Evolutionary conservation across 2,329 filamentous ascomycete species (phyloP).

Genomic region (Xylariaceae sp.): DNA sequence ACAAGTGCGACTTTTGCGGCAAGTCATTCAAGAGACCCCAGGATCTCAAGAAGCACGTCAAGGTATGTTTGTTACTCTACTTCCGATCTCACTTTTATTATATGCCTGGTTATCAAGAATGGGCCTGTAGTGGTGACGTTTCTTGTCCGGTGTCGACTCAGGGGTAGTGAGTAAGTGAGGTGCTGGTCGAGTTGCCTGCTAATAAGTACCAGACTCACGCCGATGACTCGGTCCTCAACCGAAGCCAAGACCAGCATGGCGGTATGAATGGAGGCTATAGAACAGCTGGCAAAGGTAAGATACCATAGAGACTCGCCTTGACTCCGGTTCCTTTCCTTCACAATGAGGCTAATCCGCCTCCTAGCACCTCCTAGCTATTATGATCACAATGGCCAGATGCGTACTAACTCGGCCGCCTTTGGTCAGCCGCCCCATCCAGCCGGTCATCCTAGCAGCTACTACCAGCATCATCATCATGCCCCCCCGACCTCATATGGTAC

Average conservation of each 20-base stretch:
- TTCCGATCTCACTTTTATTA: too few relatives aligned
- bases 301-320: conserved; percentile 17
- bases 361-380: conserved; percentile 55
- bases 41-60: conserved; percentile 98
- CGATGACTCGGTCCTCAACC: conserved; percentile 76
- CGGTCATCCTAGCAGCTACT: conserved; percentile 56
- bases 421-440: conserved; percentile 44
- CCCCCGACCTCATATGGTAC: conserved; percentile 52
- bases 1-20: conserved; percentile 97
- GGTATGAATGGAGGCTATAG: conserved; percentile 49
- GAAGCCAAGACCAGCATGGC: conserved; percentile 47
- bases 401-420: conserved; percentile 50
- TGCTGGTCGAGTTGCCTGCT: background rate
- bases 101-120: too few relatives aligned
- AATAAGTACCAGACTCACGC: conserved; percentile 64
- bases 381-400: conserved; percentile 60
- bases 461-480: conserved; percentile 48
- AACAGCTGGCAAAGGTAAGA: conserved; percentile 50
- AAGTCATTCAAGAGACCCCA: conserved; percentile 99
- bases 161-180: background rate
- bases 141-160: background rate
- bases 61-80: conserved; percentile 43
- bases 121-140: background rate
- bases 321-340: conserved; percentile 28
- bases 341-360: conserved; percentile 40